These are phyloP conservation scores for Trametes sanguinea DNA, from an alignment of 768 basidiomycete genomes.

Conservation along the genomic window DNA sequence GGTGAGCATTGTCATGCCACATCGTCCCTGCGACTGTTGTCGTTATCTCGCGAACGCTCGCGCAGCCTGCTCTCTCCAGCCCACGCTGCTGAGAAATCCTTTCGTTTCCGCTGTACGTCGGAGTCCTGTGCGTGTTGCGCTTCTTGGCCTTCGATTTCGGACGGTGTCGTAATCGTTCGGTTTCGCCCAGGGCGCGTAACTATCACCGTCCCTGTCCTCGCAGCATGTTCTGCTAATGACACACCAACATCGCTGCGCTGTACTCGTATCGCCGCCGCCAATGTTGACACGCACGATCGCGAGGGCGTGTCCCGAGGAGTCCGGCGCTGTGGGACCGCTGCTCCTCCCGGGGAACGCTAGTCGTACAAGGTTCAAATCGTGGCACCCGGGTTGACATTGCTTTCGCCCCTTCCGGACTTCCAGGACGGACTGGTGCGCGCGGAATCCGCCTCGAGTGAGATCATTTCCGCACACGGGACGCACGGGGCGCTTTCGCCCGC, in stretches of 20 bases:
- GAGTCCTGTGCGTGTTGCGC: conserved; percentile 1
- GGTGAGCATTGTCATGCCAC: background rate
- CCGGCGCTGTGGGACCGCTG: conserved; percentile 2
- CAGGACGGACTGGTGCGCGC: background rate
- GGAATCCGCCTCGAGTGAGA: conserved; percentile 11
- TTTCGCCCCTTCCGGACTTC: conserved; percentile 5
- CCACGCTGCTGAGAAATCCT: conserved; percentile 16
- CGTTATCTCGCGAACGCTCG: conserved; percentile 17
- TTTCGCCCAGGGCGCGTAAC: conserved; percentile 10
- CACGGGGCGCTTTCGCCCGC: conserved; percentile 5
- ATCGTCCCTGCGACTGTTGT: conserved; percentile 8
- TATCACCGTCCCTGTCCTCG: background rate
- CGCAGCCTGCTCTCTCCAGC: conserved; percentile 3
- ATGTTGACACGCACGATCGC: conserved; percentile 13
- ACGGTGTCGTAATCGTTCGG: conserved; percentile 18
- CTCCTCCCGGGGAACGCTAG: conserved; percentile 8
- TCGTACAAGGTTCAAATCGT: conserved; percentile 12
- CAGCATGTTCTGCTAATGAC: conserved; percentile 5
- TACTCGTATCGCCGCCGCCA: background rate
- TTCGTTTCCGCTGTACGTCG: conserved; percentile 17
- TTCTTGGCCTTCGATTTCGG: conserved; percentile 9
- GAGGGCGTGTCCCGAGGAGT: conserved; percentile 8
- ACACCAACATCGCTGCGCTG: background rate
- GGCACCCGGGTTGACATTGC: background rate
- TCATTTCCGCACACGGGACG: conserved; percentile 19